These are phyloP conservation scores for Phytophthora sojae DNA, from an alignment of 352 stramenopile genomes.

Conservation along the genomic window DNA sequence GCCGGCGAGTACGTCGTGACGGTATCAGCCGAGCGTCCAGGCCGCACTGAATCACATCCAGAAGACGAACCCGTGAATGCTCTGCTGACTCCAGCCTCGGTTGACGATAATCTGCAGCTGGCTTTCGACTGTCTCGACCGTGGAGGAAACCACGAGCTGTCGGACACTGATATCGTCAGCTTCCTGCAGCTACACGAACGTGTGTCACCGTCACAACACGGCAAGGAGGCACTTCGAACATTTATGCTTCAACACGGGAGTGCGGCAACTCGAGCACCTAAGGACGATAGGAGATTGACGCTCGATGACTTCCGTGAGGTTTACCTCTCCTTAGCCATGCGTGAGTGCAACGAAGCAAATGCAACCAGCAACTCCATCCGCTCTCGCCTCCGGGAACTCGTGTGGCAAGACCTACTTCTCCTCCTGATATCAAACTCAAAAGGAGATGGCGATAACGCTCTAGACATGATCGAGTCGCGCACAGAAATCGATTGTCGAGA, in stretches of 20 bases:
- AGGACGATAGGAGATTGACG: conserved; percentile 31
- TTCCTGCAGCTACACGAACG: conserved; percentile 43
- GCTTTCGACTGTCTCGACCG: conserved; percentile 58
- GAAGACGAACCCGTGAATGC: conserved; percentile 1
- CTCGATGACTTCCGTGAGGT: conserved; percentile 50
- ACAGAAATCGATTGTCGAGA: conserved; percentile 23
- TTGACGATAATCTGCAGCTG: conserved; percentile 47
- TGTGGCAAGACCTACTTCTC: conserved; percentile 42
- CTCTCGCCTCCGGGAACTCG: conserved; percentile 39
- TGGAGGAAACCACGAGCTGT: conserved; percentile 43
- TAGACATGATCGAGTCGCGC: background rate
- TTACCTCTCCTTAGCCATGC: conserved; percentile 36
- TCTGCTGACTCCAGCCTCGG: conserved; percentile 15
- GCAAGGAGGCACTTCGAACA: conserved; percentile 7
- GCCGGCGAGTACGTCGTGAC: conserved; percentile 56
- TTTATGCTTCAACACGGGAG: conserved; percentile 40
- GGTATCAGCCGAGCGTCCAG: conserved; percentile 22
- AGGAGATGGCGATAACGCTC: background rate
- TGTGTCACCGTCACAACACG: conserved; percentile 17
- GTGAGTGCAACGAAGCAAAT: background rate
- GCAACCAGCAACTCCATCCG: conserved; percentile 6
- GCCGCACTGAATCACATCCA: conserved; percentile 9
- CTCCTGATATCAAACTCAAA: conserved; percentile 23
- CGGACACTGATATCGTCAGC: conserved; percentile 26
- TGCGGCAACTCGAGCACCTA: conserved; percentile 3